phyloP scores from a whole-genome alignment of 306 rosid genomes.

The Benincasa hispida region DNA sequence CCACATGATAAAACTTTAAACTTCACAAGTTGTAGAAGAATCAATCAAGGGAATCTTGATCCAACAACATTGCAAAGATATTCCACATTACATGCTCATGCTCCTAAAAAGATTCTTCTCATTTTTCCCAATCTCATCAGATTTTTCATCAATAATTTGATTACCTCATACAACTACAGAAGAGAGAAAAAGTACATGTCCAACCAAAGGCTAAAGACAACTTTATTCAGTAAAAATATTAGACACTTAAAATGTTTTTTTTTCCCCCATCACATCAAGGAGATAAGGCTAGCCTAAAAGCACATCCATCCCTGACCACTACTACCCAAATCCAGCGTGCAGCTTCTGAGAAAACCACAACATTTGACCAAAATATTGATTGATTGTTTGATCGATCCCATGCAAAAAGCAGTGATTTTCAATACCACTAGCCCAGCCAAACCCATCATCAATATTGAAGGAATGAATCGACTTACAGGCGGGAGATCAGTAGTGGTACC shows the following conservation, averaged over 20 bases:
- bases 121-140: neutral
- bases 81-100: neutral
- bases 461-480: slow-evolving; percentile 32
- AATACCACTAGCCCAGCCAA: neutral
- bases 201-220: neutral
- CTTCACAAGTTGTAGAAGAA: neutral
- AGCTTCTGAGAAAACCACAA: neutral
- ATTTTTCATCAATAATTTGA: neutral
- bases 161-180: neutral
- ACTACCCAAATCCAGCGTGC: neutral
- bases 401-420: neutral
- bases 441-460: neutral
- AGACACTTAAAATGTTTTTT: neutral
- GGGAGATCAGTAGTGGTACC: slow-evolving; percentile 78
- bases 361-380: neutral
- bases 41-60: neutral
- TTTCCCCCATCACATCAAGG: neutral
- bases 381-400: neutral
- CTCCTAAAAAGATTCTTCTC: neutral
- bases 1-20: neutral
- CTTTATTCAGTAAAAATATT: neutral
- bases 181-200: neutral
- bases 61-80: neutral
- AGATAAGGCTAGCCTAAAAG: neutral
- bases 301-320: neutral